Base-by-base conservation (phyloP, 495 filamentous ascomycete species). In the Neurospora sp. region DNA sequence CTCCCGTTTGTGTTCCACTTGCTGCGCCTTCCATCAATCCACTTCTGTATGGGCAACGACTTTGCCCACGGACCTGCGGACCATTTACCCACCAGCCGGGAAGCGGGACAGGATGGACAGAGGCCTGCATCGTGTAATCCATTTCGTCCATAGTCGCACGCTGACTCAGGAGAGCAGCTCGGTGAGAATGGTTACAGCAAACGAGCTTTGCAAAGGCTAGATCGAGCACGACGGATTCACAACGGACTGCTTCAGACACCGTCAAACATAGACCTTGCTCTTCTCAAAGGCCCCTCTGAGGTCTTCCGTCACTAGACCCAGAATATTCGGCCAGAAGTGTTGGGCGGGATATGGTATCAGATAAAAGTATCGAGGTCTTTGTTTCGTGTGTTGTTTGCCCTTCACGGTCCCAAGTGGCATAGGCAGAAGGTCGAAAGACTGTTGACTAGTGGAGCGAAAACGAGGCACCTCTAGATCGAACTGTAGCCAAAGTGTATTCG, bases 61-160 rank as follows among this genome's bases (percentile, higher is more conserved):
- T 18, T 66, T 66, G 54, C 54, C 54, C 54, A 31, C 54, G 54
- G 27, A 31, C 27, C 27, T 66, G 54, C 54, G 54, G 12, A 66
- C 23, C 27, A 66, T 66, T 37, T 14, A 35, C 31, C 54, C 54
- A 66, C 54, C 54, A 66, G 54, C 31, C 54, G 27, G 54, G 27
- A 66, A 66, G 54, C 23, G 54, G 54, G 54, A 66, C 54, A 31
- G 72, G 71, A 37, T 72, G 38, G 16, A 41, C 39, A 41, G 42
- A 37, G 16, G 49, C 27, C 39, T 70, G 72, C 72, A 73, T 70
- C 72, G 54, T 41, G 72, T 73, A 73, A 39, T 73, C 72, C 72
- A 73, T 73, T 41, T 73, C 72, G 20, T 73, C 72, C 54, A 73
- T 73, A 69, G 54, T 37, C 14, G 11, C 70, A 27, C 54, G 54